These are phyloP conservation scores for Biscogniauxia mediterranea DNA, from an alignment of 2,329 filamentous ascomycete species.

Conservation along the genomic window DNA sequence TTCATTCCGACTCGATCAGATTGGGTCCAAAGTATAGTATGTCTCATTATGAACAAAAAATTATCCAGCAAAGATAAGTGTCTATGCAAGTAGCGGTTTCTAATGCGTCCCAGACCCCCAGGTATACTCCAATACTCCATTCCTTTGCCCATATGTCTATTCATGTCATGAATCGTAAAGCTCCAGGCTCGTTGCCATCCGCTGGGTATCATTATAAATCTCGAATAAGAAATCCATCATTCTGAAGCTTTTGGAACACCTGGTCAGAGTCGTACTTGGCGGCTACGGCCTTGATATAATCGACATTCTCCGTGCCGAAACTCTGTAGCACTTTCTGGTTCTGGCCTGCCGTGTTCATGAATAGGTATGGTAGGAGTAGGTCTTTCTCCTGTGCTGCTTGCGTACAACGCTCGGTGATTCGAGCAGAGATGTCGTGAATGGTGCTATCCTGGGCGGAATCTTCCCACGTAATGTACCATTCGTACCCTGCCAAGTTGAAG, in stretches of 20 bases:
- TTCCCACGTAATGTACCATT: slow-evolving; percentile 20
- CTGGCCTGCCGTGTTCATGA: slow-evolving; percentile 19
- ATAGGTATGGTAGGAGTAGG: slow-evolving; percentile 18
- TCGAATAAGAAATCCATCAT: slow-evolving; percentile 20
- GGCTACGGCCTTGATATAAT: slow-evolving; percentile 16
- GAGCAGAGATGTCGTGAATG: slow-evolving; percentile 13
- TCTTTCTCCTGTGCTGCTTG: slow-evolving; percentile 9
- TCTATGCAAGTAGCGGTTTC: background rate
- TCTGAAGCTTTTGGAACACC: slow-evolving; percentile 21
- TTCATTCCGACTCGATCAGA: no score
- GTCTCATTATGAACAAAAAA: no score
- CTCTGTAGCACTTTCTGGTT: slow-evolving; percentile 16
- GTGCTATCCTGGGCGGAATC: slow-evolving; percentile 15
- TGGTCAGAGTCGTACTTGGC: slow-evolving; percentile 20
- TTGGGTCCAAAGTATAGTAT: no score
- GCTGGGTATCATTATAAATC: slow-evolving; percentile 7
- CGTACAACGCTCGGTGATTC: slow-evolving; percentile 17
- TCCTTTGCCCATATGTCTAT: no score
- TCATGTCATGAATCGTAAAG: background rate
- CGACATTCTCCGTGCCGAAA: slow-evolving; percentile 17
- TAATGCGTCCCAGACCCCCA: background rate
- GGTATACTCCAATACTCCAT: background rate
- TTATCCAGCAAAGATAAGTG: no score
- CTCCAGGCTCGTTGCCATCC: no score
- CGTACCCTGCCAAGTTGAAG: slow-evolving; percentile 15